Evolutionary conservation across 78 protist species (phyloP), one percentile per base, ranked within the genome.

Genomic region (Speleostelium caveatum): DNA sequence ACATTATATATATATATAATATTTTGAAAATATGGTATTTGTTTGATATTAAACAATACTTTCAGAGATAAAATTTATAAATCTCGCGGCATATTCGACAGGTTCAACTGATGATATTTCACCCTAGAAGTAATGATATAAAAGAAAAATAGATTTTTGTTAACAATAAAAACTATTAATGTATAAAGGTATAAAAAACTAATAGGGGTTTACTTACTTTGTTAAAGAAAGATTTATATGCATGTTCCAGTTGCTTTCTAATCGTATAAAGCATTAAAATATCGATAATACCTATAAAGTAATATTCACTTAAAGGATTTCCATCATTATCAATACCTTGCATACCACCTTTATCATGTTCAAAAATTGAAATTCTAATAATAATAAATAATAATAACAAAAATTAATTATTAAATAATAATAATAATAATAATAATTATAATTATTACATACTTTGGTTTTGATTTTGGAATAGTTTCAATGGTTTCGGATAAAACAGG

Each of bases 251-350:
- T 93, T 79, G 75, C 77, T 96, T 96, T 51, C 95, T 58, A n/a
- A 66, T 53, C 28, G 87, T 55, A 87, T 94, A 96, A 17, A 79
- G 63, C 94, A 93, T 94, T 63, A 96, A 65, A 41, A 96, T 94
- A 76, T 96, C 98, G 26, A 96, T 96, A 24, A 96, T 86, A 24
- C 98, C 98, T 16, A 94, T 53, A 68, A 93, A 96, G 66, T 94
- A 94, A 33, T 73, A 78, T 61, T 80, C 86, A 32, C 65, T 42
- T 32, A 86, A 12, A 8, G 78, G 32, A 28, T 86, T 41, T 30
- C 75, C 75, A 30, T 49, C 45, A 4, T 59, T 75, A 56, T 86
- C 79, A 41, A 74, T 75, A 58, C 94, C 95, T 49, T 85, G 85
- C 88, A 95, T 59, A 21, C 97, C 97, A 32, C 94, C 95, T 62